A percentile compares a stretch with the other conserved stretches of the same genome.
Conservation (phyloP, 306 rosid genomes). For the Sesbania bispinosa region DNA sequence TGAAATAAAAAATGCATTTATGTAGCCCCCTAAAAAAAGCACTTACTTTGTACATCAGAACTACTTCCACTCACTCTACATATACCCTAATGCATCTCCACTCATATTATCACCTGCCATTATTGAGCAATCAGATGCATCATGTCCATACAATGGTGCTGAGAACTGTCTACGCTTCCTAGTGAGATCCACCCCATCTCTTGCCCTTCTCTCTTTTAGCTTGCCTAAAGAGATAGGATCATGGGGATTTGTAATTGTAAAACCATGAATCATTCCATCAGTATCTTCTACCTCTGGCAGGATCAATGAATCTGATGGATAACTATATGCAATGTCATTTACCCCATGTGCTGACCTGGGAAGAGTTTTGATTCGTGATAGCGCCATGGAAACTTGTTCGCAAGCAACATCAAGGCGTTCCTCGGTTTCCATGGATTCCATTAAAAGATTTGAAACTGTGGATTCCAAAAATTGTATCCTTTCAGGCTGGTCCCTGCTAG, state of each 20-base stretch:
- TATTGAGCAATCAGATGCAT: conserved; percentile 54
- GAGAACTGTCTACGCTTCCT: conserved; percentile 64
- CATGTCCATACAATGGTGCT: conserved; percentile 59
- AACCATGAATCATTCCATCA: conserved; percentile 53
- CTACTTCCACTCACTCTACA: conserved; percentile 33
- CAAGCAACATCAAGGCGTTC: conserved; percentile 71
- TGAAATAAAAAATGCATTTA: conserved; percentile 24
- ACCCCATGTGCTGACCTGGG: conserved; percentile 49
- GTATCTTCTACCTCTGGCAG: conserved; percentile 68
- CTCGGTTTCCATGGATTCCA: conserved; percentile 73
- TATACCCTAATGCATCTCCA: conserved; percentile 54
- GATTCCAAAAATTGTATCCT: conserved; percentile 63
- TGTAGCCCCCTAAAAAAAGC: conserved; percentile 11
- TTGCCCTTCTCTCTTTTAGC: conserved; percentile 68
- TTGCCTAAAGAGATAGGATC: conserved; percentile 58
- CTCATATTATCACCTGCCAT: conserved; percentile 49
- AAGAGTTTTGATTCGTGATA: conserved; percentile 63
- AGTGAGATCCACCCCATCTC: conserved; percentile 56
- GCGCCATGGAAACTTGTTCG: conserved; percentile 58
- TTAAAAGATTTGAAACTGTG: conserved; percentile 52
- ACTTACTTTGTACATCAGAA: conserved; percentile 32
- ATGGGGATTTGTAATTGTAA: conserved; percentile 49
- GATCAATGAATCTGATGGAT: conserved; percentile 60
- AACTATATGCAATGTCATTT: conserved; percentile 45
- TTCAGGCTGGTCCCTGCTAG: conserved; percentile 51